Conservation (phyloP, 2,329 filamentous ascomycete species). For the Hortaea sp. region DNA sequence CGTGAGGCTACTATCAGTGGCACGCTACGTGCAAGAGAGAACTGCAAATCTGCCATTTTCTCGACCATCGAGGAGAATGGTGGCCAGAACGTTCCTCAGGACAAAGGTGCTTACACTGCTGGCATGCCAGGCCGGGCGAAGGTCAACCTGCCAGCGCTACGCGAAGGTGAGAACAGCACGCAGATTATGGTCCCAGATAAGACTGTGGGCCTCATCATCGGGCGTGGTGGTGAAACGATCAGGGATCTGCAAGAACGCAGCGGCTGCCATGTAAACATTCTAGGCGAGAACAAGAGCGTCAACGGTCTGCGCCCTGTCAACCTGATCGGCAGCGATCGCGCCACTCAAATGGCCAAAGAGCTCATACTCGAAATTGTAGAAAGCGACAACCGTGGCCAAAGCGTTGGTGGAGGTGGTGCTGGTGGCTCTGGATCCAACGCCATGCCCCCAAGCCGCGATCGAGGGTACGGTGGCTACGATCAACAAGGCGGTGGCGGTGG, state of each 20-base stretch:
- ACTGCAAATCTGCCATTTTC: conserved; percentile 75
- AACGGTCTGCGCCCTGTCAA: conserved; percentile 86
- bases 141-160: conserved; percentile 42
- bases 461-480: conserved; percentile 18
- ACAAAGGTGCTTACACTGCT: conserved; percentile 26
- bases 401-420: conserved; percentile 15
- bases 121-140: conserved; percentile 26
- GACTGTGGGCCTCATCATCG: conserved; percentile 86
- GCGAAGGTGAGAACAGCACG: conserved; percentile 73
- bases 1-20: conserved; percentile 83
- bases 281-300: conserved; percentile 84
- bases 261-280: conserved; percentile 92
- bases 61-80: conserved; percentile 81
- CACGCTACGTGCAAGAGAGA: conserved; percentile 57
- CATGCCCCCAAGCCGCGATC: conserved; percentile 14
- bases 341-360: conserved; percentile 47
- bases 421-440: conserved; percentile 20
- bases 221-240: conserved; percentile 87
- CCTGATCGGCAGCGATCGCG: conserved; percentile 67
- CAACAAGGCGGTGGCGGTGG: conserved; percentile 32
- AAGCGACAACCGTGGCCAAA: conserved; percentile 50
- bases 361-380: conserved; percentile 89
- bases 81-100: conserved; percentile 36
- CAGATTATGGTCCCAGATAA: conserved; percentile 94
- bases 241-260: conserved; percentile 83